Percentiles rank a stretch among this genome's conserved stretches.
These are phyloP conservation scores for Akanthomyces dipterigenus DNA, from an alignment of 2,329 filamentous ascomycete species.

Conservation along the genomic window DNA sequence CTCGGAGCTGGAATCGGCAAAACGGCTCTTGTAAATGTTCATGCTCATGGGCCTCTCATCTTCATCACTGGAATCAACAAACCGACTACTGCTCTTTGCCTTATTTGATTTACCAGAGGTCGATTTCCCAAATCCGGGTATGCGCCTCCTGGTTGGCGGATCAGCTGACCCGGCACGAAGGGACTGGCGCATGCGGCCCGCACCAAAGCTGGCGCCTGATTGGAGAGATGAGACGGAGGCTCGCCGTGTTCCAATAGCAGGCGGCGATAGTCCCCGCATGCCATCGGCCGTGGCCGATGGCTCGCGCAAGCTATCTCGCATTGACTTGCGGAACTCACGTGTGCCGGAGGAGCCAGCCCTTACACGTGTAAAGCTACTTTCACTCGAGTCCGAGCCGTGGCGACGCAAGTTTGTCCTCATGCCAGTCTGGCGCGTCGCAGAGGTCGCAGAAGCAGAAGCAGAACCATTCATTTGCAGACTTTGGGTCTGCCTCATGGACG, in stretches of 20 bases:
- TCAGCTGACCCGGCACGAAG: conserved; percentile 36
- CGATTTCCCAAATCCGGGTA: conserved; percentile 37
- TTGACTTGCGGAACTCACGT: conserved; percentile 63
- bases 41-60: conserved; percentile 29
- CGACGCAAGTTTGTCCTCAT: conserved; percentile 38
- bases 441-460: neutral
- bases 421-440: conserved; percentile 14
- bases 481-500: conserved; percentile 17
- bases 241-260: conserved; percentile 46
- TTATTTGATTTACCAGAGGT: conserved; percentile 33
- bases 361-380: conserved; percentile 74
- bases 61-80: conserved; percentile 59
- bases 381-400: conserved; percentile 58
- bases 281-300: conserved; percentile 29
- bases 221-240: conserved; percentile 32
- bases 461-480: conserved; percentile 21
- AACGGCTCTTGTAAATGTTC: conserved; percentile 47
- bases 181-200: conserved; percentile 37
- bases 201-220: conserved; percentile 18
- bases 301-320: conserved; percentile 45
- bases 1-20: conserved; percentile 68
- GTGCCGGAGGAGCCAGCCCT: conserved; percentile 40
- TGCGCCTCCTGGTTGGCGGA: conserved; percentile 30
- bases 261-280: conserved; percentile 63
- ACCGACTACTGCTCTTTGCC: conserved; percentile 39